Percentiles rank a stretch among this genome's conserved stretches.
Conservation (phyloP, 805 yeast species). For the Priceomyces melissophilus region DNA sequence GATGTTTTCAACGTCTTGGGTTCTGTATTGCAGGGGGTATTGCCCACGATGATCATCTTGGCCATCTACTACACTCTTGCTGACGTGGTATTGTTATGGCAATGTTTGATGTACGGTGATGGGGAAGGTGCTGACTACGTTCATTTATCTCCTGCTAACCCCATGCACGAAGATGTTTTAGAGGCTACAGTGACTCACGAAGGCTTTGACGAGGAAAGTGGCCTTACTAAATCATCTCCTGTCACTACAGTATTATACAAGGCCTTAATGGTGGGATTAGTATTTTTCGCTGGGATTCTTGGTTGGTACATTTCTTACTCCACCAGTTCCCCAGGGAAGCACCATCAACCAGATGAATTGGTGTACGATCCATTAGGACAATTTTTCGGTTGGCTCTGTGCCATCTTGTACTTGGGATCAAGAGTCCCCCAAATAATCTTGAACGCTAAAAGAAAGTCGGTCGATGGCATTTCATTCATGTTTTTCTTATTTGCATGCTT, state of each 20-base stretch:
- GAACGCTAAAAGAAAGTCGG: constrained; percentile 81
- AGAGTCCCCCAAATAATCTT: constrained; percentile 88
- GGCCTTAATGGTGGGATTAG: constrained; percentile 58
- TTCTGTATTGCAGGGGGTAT: constrained; percentile 80
- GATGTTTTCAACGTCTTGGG: constrained; percentile 93
- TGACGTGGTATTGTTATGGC: constrained; percentile 78
- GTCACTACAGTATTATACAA: constrained; percentile 23
- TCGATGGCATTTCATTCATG: constrained; percentile 92
- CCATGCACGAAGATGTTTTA: constrained; percentile 66
- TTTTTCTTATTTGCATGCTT: constrained; percentile 93
- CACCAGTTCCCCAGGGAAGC: constrained; percentile 34
- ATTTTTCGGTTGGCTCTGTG: constrained; percentile 80
- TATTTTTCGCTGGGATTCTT: constrained; percentile 73
- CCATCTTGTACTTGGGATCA: constrained; percentile 75
- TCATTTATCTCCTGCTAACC: constrained; percentile 87
- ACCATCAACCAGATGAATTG: constrained; percentile 40
- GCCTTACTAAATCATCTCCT: constrained; percentile 13
- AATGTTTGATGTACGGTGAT: constrained; percentile 76
- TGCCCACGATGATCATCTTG: constrained; percentile 90
- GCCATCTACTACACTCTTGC: constrained; percentile 93
- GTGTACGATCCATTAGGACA: constrained; percentile 79
- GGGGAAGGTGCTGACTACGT: constrained; percentile 62
- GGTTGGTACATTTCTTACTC: constrained; percentile 79
- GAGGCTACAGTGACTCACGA: constrained; percentile 56
- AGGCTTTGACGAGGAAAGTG: not conserved